phyloP scores from a whole-genome alignment of 495 filamentous ascomycete species.

The Mytilinidion resinicola region DNA sequence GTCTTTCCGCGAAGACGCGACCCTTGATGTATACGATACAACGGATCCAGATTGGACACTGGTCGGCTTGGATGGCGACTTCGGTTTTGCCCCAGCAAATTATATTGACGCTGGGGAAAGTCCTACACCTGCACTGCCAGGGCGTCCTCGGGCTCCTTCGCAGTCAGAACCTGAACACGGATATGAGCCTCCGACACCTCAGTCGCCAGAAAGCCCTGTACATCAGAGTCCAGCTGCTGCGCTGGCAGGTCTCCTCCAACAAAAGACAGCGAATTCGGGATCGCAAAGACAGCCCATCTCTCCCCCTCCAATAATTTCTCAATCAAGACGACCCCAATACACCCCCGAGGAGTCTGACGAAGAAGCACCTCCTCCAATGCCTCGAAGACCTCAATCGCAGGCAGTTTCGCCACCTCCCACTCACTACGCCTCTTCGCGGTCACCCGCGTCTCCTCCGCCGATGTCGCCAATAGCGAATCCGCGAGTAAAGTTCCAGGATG shows the following conservation, averaged over 20 bases:
- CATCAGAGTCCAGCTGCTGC: conserved; percentile 64
- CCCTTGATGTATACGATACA: conserved; percentile 77
- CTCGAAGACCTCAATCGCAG: conserved; percentile 61
- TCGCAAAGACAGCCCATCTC: conserved; percentile 38
- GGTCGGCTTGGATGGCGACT: conserved; percentile 77
- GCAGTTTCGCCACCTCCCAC: conserved; percentile 47
- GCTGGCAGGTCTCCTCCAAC: conserved; percentile 63
- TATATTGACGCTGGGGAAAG: conserved; percentile 71
- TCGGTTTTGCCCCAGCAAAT: conserved; percentile 93
- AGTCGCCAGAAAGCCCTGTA: conserved; percentile 23
- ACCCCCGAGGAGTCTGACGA: conserved; percentile 58
- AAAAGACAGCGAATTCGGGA: conserved; percentile 40
- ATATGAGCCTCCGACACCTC: conserved; percentile 31
- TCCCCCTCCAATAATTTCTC: conserved; percentile 38
- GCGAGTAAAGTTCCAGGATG: conserved; percentile 22
- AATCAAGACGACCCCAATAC: conserved; percentile 44
- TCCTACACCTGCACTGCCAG: conserved; percentile 33
- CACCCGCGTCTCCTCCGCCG: conserved; percentile 34
- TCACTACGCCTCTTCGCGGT: conserved; percentile 45
- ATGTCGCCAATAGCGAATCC: conserved; percentile 52
- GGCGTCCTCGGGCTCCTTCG: conserved; percentile 20
- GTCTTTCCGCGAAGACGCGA: conserved; percentile 85
- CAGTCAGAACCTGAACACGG: conserved; percentile 25
- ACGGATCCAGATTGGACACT: conserved; percentile 96
- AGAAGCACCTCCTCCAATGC: conserved; percentile 56